Evolutionary conservation across 2,329 filamentous ascomycete species (phyloP).

Genomic region (Ploettnerulaceae sp.): DNA sequence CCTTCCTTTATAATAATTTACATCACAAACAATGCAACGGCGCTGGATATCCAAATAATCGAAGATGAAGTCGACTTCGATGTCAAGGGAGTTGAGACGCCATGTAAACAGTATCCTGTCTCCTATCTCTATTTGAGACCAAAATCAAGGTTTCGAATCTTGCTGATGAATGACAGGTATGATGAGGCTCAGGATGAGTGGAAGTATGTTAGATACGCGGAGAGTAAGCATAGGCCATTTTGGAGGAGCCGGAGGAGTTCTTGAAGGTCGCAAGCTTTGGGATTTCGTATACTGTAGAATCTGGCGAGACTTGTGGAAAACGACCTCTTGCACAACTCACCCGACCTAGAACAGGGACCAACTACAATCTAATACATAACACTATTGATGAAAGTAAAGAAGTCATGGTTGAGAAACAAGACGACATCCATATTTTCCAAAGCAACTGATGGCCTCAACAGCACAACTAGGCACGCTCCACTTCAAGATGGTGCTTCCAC

Average conservation of each 20-base stretch:
- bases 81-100: constrained; percentile 11
- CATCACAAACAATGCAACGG: background rate
- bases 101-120: constrained; percentile 9
- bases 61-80: constrained; percentile 16
- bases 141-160: constrained; percentile 38
- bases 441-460: background rate
- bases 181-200: constrained; percentile 36
- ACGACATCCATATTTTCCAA: background rate
- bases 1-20: no score
- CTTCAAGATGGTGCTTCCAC: background rate
- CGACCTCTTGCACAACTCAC: no score
- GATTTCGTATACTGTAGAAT: no score
- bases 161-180: constrained; percentile 40
- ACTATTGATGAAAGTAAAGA: no score
- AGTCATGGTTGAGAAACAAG: background rate
- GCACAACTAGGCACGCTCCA: no score
- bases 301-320: no score
- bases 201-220: constrained; percentile 37
- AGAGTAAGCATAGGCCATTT: constrained; percentile 30
- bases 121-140: background rate
- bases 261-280: constrained; percentile 35
- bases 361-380: no score
- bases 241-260: constrained; percentile 38
- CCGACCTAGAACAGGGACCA: no score
- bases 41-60: background rate